These are phyloP conservation scores for Saccharum hybrid DNA, from an alignment of 202 grass and related monocot genomes.

Conservation along the genomic window DNA sequence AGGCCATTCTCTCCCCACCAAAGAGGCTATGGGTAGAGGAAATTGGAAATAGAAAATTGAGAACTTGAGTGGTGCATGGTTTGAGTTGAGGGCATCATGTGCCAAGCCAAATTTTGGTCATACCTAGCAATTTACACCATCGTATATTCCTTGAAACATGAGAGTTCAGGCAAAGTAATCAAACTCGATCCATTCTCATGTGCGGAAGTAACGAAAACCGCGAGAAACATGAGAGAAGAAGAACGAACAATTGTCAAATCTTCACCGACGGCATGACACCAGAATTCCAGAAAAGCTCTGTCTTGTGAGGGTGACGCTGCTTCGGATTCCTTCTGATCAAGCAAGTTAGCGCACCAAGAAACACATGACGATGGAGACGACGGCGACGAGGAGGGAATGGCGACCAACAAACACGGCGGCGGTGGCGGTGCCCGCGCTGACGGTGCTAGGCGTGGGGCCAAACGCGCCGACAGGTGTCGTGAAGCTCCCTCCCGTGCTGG, in stretches of 20 bases:
- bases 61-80: background rate
- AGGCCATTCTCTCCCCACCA: no score
- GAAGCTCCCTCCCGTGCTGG: conserved; percentile 46
- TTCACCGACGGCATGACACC: background rate
- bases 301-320: background rate
- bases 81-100: background rate
- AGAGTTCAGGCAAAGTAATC: background rate
- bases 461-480: conserved; percentile 44
- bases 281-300: background rate
- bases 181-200: background rate
- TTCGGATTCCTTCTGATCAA: background rate
- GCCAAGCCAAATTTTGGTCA: background rate
- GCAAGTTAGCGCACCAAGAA: conserved; percentile 12
- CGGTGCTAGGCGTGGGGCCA: conserved; percentile 42
- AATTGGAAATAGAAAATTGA: background rate
- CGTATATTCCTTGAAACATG: background rate
- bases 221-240: background rate
- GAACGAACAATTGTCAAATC: background rate
- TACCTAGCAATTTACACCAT: background rate
- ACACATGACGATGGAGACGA: conserved; percentile 24
- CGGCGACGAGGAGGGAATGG: conserved; percentile 26
- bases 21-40: background rate
- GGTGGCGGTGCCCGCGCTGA: background rate
- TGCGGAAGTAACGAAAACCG: background rate
- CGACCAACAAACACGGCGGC: background rate